Evolutionary conservation across 345 rosid species (phyloP), one percentile per base, ranked within the genome.

Genomic region (Triadica sebifera): DNA sequence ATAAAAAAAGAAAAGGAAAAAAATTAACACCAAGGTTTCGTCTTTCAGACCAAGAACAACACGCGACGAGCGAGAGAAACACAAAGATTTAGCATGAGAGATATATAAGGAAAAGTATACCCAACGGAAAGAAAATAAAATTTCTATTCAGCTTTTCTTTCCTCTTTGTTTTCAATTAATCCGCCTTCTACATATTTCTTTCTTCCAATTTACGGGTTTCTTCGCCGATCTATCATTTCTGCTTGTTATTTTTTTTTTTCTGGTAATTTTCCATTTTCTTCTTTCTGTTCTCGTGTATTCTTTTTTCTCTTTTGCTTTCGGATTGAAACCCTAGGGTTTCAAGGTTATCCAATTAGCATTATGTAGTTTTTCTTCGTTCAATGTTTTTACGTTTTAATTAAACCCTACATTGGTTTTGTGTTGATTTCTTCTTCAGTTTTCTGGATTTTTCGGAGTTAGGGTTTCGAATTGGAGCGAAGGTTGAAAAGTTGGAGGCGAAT

Each of bases 321-420:
- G 29, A 49, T 70, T 47, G 77, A 81, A 80, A 77, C 85, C 86
- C 70, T 74, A 82, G 81, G 77, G 75, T 83, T 81, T 77, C 67
- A 38, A 13, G 51, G 55, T 52, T 57, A 29, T 71, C 24, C 25
- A 52, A 29, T 71, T 58, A 8, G 59, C 46, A 72, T 38, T 66
- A 20, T 69, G 66, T 39, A 12, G 65, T 29, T 69, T 61, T 68
- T 41, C 51, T 73, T 43, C 66, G 45, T 17, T 41, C 55, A 50
- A 47, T 52, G 6, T 66, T 52, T 71, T 24, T 25, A 29, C 29
- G 46, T 62, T 75, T 68, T 66, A 79, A 66, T 47, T 75, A 47
- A 84, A 80, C 88, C 87, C 91, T 84, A 81, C 98, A 86, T 91
- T 77, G 79, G 60, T 79, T 57, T 50, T 22, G 11, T 52, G 20